Base-by-base conservation (phyloP, 805 yeast genomes). In the Candida methanosorbosa region DNA sequence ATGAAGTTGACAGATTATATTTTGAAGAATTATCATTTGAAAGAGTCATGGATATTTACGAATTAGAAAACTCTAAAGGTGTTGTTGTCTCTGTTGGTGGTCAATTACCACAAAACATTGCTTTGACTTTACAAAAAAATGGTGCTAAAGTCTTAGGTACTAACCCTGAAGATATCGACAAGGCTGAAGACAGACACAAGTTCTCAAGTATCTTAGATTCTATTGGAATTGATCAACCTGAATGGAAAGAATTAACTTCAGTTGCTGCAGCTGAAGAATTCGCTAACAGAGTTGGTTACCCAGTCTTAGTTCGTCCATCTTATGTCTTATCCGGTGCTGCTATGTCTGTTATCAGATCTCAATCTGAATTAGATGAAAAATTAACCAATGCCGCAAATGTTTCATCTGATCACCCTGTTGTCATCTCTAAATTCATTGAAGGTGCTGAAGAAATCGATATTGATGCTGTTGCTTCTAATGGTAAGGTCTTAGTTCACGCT, bases 291-390 rank as follows among this genome's bases (percentile, higher is more conserved):
- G 97, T 90, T 36, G 85, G 88, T 17, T 90, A 78, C 73, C 98
- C 98, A 33, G 98, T 90, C 9, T 73, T 90, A 48, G 96, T 90
- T 40, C 85, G 98, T 66, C 98, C 98, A 34, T 88, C 97, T 2
- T 90, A 90, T 55, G 98, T 90, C 32, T 71, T 90, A 44, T 84
- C 95, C 38, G 98, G 98, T 66, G 97, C 98, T 42, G 97, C 98
- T 40, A 92, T 90, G 98, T 81, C 92, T 41, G 96, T 87, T 29
- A 88, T 92, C 46, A 74, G 75, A 54, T 75, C 73, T 42, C 80
- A 81, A 57, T 65, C 70, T 32, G 97, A 92, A 59, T 74, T 90
- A 46, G 92, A 80, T 49, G 57, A 75, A 33, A 87, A 92, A 62
- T 70, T 90, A 50, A 75, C 81, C 40, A 78, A 80, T 51, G 98